Conservation (phyloP, 2,329 filamentous ascomycete genomes). For the Akanthomyces muscarius region DNA sequence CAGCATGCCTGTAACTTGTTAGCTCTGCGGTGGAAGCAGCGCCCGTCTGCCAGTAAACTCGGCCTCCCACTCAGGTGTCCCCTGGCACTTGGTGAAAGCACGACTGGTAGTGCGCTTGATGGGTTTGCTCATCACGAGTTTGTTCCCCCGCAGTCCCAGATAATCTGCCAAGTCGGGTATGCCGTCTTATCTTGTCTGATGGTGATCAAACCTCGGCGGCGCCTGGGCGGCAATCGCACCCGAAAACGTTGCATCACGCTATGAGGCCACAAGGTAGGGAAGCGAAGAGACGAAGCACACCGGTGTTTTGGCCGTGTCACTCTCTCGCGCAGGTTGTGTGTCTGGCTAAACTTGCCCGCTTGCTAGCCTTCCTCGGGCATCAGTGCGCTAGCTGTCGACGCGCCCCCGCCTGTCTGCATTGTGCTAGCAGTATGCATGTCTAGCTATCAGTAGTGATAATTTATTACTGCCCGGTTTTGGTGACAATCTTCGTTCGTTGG, state of each 20-base stretch:
- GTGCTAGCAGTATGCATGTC: background rate
- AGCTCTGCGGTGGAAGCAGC: background rate
- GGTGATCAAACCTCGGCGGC: background rate
- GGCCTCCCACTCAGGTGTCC: no score
- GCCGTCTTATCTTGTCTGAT: background rate
- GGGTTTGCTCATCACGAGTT: no score
- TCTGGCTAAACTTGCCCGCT: background rate
- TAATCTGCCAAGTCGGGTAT: background rate
- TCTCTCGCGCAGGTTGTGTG: background rate
- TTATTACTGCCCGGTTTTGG: background rate
- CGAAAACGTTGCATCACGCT: conserved; percentile 8
- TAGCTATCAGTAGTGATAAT: background rate
- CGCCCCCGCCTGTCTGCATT: background rate
- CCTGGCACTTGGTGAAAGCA: no score
- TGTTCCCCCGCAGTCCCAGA: no score
- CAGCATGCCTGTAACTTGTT: background rate
- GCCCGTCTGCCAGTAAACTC: no score
- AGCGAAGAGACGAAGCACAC: background rate
- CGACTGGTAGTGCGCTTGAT: no score
- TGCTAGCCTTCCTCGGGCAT: background rate
- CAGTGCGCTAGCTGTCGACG: conserved; percentile 3
- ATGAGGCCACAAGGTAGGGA: background rate
- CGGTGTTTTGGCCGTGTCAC: no score
- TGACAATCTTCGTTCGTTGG: background rate
- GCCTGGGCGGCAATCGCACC: conserved; percentile 7